Percentiles rank a stretch among this genome's conserved stretches.
These are phyloP conservation scores for Aspergillus fructus DNA, from an alignment of 2,329 filamentous ascomycete species.

Conservation along the genomic window DNA sequence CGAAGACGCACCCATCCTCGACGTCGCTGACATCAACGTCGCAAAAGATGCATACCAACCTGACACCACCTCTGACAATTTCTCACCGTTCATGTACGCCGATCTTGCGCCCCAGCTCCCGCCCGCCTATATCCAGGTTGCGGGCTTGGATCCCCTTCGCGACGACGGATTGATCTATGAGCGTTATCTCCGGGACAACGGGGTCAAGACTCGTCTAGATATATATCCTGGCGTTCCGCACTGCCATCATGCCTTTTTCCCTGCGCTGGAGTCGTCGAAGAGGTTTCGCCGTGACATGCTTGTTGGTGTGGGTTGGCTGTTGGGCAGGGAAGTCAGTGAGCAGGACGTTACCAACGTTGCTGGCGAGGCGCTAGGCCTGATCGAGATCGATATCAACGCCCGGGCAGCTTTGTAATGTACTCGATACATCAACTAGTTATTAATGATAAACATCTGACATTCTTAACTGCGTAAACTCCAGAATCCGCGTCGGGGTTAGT, in stretches of 20 bases:
- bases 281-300: neutral
- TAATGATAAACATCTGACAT: no score
- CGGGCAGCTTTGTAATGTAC: no score
- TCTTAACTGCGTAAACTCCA: no score
- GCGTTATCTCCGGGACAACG: constrained; percentile 1
- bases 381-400: neutral
- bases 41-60: neutral
- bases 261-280: neutral
- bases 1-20: neutral
- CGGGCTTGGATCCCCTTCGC: constrained; percentile 3
- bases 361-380: neutral
- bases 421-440: no score
- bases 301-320: neutral
- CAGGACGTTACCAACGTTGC: neutral
- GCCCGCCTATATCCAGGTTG: constrained; percentile 5
- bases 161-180: constrained; percentile 5
- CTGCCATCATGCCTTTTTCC: neutral
- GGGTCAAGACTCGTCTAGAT: constrained; percentile 1
- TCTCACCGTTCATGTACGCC: neutral
- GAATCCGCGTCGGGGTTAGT: no score
- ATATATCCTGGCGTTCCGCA: constrained; percentile 3
- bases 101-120: neutral
- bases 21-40: neutral
- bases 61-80: neutral
- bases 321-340: neutral